Evolutionary conservation across 2,329 filamentous ascomycete genomes (phyloP).

Genomic region (Verticillium nubilum): DNA sequence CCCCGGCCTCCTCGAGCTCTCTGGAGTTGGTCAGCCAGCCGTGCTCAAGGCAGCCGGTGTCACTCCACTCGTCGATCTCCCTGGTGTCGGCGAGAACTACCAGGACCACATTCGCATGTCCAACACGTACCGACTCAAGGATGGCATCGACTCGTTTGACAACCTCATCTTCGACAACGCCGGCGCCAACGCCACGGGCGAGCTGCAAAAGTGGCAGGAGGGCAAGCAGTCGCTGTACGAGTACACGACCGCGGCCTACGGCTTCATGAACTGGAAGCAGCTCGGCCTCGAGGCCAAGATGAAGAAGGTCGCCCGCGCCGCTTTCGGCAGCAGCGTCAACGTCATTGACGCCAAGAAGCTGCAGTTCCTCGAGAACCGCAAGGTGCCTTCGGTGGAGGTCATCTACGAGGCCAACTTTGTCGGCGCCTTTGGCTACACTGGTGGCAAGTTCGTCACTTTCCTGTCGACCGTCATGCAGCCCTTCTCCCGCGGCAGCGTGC

Average conservation of each 20-base stretch:
- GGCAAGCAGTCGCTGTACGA: slow-evolving; percentile 27
- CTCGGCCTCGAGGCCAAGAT: slow-evolving; percentile 17
- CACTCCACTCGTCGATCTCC: slow-evolving; percentile 30
- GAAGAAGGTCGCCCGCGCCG: slow-evolving; percentile 24
- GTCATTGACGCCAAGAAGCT: slow-evolving; percentile 32
- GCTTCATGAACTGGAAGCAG: slow-evolving; percentile 34
- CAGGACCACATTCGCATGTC: slow-evolving; percentile 35
- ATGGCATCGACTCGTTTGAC: slow-evolving; percentile 22
- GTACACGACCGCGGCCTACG: slow-evolving; percentile 28
- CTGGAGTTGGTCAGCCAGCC: slow-evolving; percentile 24
- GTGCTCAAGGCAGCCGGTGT: slow-evolving; percentile 32
- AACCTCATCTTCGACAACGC: slow-evolving; percentile 14
- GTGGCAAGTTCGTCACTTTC: slow-evolving; percentile 15
- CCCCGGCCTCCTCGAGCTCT: slow-evolving; percentile 23
- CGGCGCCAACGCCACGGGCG: slow-evolving; percentile 25
- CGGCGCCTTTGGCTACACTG: slow-evolving; percentile 20
- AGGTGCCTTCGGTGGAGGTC: slow-evolving; percentile 20
- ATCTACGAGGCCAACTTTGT: slow-evolving; percentile 24
- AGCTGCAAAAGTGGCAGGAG: slow-evolving; percentile 29
- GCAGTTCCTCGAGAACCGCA: slow-evolving; percentile 25
- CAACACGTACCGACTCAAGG: slow-evolving; percentile 18
- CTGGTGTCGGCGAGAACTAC: slow-evolving; percentile 41
- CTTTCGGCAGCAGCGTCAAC: slow-evolving; percentile 17
- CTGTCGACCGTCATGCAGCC: slow-evolving; percentile 12
- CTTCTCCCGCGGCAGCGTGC: slow-evolving; percentile 16